phyloP scores from a whole-genome alignment of 768 basidiomycete species.

The Kwoniella bestiolae region DNA sequence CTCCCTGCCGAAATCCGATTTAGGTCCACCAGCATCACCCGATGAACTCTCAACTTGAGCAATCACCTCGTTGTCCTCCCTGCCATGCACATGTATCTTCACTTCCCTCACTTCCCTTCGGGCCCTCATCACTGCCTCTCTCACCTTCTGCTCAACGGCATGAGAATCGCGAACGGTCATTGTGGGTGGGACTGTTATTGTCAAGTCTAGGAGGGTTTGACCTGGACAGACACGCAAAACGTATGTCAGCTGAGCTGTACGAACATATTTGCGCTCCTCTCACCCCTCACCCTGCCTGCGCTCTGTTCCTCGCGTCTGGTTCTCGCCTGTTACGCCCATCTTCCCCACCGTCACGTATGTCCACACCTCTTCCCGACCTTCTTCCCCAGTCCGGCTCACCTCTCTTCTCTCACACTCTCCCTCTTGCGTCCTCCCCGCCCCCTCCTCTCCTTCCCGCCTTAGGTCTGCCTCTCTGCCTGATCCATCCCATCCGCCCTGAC shows the following conservation, averaged over 20 bases:
- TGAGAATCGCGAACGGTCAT: constrained; percentile 67
- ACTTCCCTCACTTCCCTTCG: constrained; percentile 57
- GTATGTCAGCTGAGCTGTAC: background rate
- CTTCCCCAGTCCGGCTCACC: too few relatives aligned
- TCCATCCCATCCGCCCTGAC: too few relatives aligned
- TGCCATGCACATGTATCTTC: constrained; percentile 55
- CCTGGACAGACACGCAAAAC: constrained; percentile 62
- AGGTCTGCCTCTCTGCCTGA: too few relatives aligned
- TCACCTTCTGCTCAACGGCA: constrained; percentile 68
- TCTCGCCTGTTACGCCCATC: too few relatives aligned
- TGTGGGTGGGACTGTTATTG: constrained; percentile 68
- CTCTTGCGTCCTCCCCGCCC: too few relatives aligned
- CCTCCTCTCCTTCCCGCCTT: background rate
- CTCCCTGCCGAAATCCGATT: constrained; percentile 48
- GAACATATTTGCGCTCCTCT: background rate
- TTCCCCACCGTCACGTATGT: too few relatives aligned
- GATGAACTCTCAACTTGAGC: background rate
- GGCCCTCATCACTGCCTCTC: constrained; percentile 51
- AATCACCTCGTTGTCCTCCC: constrained; percentile 23
- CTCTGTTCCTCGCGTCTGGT: too few relatives aligned
- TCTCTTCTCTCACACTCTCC: too few relatives aligned
- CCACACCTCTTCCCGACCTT: too few relatives aligned
- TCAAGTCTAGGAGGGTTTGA: constrained; percentile 79
- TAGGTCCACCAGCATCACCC: constrained; percentile 9
- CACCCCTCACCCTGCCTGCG: background rate